phyloP scores from a whole-genome alignment of 805 yeast species.

The Allodekkera sacchari region DNA sequence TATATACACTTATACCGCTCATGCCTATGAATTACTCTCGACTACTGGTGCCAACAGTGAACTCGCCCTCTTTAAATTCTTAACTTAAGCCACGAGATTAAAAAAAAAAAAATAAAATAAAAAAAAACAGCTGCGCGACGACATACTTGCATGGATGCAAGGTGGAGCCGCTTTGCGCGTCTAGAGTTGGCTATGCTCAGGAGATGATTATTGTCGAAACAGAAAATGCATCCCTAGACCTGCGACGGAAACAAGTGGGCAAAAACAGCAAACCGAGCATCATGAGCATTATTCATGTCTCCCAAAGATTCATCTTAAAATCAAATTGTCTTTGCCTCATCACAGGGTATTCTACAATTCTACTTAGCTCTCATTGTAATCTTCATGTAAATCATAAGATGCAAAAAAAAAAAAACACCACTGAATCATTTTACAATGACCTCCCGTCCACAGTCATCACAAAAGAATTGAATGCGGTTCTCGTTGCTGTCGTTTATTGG shows the following conservation, averaged over 20 bases:
- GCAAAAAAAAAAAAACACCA: not conserved
- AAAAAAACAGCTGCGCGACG: not conserved
- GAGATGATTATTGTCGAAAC: too few species aligned
- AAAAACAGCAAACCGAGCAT: not conserved
- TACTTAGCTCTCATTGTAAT: not conserved
- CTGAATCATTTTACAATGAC: constrained; percentile 5
- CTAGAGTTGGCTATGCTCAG: too few species aligned
- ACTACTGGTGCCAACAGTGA: not conserved
- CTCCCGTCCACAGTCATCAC: constrained; percentile 21
- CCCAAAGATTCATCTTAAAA: constrained; percentile 1
- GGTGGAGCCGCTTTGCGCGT: too few species aligned
- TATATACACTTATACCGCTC: constrained; percentile 15
- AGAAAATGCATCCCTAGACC: too few species aligned
- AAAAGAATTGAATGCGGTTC: constrained; percentile 17
- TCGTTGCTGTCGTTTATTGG: constrained; percentile 10
- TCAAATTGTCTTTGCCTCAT: not conserved
- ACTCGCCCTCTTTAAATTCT: not conserved
- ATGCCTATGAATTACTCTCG: not conserved
- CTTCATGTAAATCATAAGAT: not conserved
- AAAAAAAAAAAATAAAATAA: not conserved
- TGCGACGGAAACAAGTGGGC: not conserved
- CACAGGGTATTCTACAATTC: not conserved
- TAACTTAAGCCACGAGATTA: not conserved
- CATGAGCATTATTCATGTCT: not conserved
- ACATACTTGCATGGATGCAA: too few species aligned